Evolutionary conservation across 495 filamentous ascomycete species (phyloP).

Genomic region (Apodospora peruviana): DNA sequence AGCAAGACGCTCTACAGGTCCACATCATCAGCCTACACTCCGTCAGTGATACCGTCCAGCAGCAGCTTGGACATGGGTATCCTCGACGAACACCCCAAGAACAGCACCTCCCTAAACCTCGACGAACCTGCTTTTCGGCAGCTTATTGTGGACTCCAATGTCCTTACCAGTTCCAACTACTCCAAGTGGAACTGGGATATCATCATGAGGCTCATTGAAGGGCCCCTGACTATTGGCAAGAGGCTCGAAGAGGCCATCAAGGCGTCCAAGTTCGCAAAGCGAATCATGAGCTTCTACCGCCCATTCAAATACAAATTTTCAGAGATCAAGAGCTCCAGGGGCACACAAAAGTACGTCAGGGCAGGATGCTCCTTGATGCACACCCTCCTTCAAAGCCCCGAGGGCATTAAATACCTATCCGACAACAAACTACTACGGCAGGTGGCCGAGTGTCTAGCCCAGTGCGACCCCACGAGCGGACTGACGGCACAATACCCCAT

Average conservation of each 20-base stretch:
- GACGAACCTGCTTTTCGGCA: conserved; percentile 86
- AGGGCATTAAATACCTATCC: conserved; percentile 77
- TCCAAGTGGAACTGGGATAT: conserved; percentile 96
- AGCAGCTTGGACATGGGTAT: conserved; percentile 35
- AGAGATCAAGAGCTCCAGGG: conserved; percentile 77
- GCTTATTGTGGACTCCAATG: conserved; percentile 78
- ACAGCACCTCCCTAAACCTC: conserved; percentile 64
- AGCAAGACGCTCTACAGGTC: conserved; percentile 90
- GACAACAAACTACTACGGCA: conserved; percentile 92
- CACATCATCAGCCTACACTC: conserved; percentile 35
- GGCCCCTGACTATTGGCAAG: conserved; percentile 86
- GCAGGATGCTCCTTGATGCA: conserved; percentile 83
- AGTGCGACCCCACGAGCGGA: conserved; percentile 85
- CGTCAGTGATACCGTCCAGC: conserved; percentile 30
- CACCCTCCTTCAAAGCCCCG: conserved; percentile 73
- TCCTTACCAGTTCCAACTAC: conserved; percentile 78
- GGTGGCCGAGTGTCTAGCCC: conserved; percentile 90
- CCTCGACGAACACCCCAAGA: conserved; percentile 62
- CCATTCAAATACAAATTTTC: conserved; percentile 96
- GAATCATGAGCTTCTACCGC: conserved; percentile 88
- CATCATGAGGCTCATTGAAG: conserved; percentile 85
- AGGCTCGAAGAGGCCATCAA: conserved; percentile 92
- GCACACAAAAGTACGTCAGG: conserved; percentile 88
- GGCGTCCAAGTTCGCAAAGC: conserved; percentile 89
- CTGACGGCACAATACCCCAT: conserved; percentile 81